A percentile compares a stretch with the other conserved stretches of the same genome.
Conservation (phyloP, 2,329 filamentous ascomycete species). For the Didymella pinodella region DNA sequence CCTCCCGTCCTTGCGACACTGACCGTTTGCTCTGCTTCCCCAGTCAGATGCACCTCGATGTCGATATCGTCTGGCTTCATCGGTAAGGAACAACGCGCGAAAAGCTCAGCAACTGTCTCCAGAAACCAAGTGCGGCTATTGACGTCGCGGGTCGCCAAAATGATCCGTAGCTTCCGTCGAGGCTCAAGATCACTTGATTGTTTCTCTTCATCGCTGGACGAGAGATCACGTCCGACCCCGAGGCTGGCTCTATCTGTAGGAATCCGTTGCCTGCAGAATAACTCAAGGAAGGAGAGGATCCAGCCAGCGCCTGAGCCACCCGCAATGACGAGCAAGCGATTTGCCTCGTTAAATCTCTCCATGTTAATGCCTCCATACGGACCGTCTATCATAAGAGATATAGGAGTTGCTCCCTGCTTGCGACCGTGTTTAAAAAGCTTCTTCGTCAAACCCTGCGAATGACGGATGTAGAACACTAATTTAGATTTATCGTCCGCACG, state of each 20-base stretch:
- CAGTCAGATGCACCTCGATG: constrained; percentile 10
- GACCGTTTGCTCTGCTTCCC: not conserved
- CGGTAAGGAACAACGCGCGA: not conserved
- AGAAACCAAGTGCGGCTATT: constrained; percentile 7
- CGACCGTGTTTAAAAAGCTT: constrained; percentile 41
- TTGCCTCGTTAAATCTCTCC: constrained; percentile 39
- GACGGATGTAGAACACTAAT: constrained; percentile 63
- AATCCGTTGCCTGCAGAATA: constrained; percentile 17
- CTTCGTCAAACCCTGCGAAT: constrained; percentile 60
- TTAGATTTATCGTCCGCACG: constrained; percentile 31
- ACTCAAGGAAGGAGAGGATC: constrained; percentile 59
- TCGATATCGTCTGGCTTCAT: not conserved
- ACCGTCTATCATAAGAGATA: constrained; percentile 64
- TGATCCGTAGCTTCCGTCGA: not conserved
- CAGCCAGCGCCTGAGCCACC: constrained; percentile 66
- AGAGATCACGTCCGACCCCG: not conserved
- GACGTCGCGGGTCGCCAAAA: constrained; percentile 4
- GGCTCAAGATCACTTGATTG: too few species aligned
- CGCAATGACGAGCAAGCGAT: constrained; percentile 59
- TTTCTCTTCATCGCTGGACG: not conserved
- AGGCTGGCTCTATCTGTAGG: too few species aligned
- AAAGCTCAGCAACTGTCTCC: not conserved
- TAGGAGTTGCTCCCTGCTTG: constrained; percentile 29
- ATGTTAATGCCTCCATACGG: constrained; percentile 64
- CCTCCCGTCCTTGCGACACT: not conserved